Evolutionary conservation across 2,329 filamentous ascomycete species (phyloP), one percentile per base, ranked within the genome.

Genomic region (Penicillium expansum): DNA sequence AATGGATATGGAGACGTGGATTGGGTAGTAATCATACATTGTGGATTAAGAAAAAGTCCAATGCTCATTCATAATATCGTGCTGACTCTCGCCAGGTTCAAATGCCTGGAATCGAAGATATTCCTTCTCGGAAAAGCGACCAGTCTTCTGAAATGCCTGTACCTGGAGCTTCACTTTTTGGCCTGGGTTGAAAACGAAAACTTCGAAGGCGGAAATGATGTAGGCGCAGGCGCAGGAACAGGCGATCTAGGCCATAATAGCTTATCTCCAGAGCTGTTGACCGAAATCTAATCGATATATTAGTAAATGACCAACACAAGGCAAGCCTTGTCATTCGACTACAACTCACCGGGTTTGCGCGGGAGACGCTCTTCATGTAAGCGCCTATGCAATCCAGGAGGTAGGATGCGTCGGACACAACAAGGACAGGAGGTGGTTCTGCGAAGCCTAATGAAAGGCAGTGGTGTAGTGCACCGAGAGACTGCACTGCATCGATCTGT

Each of bases 371-470:
- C 20, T 35, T 55, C 52, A 55, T 55, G n/a, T 49, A 55, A 16
- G 37, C 22, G 4, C 47, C 13, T 13, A 55, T 22, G 20, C 52
- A 55, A 29, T 55, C 52, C 5, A 41, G n/a, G 3, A 55, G 37
- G n/a, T 55, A 55, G 1, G 52, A 49, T 13, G 52, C 44, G 8
- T 55, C 52, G 3, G 44, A 49, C 16, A 55, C 44, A 5, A 49
- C 52, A n/a, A 55, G 35, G 2, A 55, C 37, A 6, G 44, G 52
- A 1, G 52, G 52, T 8, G 44, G 35, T 2, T 55, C 44, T 7
- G 44, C 1, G 18, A 42, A 39, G 8, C 52, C 44, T 11, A 55
- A 13, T 11, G 52, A 55, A 27, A 55, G 29, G 30, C 35, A 49
- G 24, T 55, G 52, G 5, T 55, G 52, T 1, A 55, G 44, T 22